A percentile compares a stretch with the other conserved stretches of the same genome.
Evolutionary conservation across 2,329 filamentous ascomycete genomes (phyloP).

Genomic region (Xylariaceae sp.): DNA sequence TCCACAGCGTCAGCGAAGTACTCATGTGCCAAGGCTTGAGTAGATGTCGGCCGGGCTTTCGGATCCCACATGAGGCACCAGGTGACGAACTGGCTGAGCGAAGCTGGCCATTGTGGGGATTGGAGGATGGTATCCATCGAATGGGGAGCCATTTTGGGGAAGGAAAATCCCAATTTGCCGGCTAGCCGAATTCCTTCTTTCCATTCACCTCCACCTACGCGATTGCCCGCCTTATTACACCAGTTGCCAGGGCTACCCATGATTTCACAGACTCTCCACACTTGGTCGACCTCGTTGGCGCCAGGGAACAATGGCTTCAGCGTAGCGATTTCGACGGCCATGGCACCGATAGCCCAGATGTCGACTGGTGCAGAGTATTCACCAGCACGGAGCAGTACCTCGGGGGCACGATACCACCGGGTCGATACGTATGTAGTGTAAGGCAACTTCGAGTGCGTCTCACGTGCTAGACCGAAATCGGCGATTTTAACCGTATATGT

Average conservation of each 20-base stretch:
- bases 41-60: slow-evolving; percentile 81
- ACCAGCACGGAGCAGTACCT: slow-evolving; percentile 86
- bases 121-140: slow-evolving; percentile 92
- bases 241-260: slow-evolving; percentile 99
- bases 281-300: slow-evolving; percentile 96
- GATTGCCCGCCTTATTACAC: slow-evolving; percentile 85
- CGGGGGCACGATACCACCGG: slow-evolving; percentile 94
- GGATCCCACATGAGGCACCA: slow-evolving; percentile 99
- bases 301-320: slow-evolving; percentile 95
- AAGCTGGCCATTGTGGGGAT: slow-evolving; percentile 82
- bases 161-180: slow-evolving; percentile 95
- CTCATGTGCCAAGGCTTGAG: slow-evolving; percentile 90
- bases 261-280: slow-evolving; percentile 97
- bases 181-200: slow-evolving; percentile 88
- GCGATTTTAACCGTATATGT: slow-evolving; percentile 97
- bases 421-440: slow-evolving; percentile 99
- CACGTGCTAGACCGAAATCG: slow-evolving; percentile 94
- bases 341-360: slow-evolving; percentile 96
- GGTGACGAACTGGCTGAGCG: slow-evolving; percentile 87
- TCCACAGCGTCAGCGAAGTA: slow-evolving; percentile 92
- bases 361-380: slow-evolving; percentile 97
- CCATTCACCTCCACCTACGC: slow-evolving; percentile 95
- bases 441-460: slow-evolving; percentile 91
- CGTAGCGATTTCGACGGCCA: slow-evolving; percentile 97
- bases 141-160: slow-evolving; percentile 98